Evolutionary conservation across 805 yeast species (phyloP), one percentile per base, ranked within the genome.

Genomic region (Brettanomyces nanus): DNA sequence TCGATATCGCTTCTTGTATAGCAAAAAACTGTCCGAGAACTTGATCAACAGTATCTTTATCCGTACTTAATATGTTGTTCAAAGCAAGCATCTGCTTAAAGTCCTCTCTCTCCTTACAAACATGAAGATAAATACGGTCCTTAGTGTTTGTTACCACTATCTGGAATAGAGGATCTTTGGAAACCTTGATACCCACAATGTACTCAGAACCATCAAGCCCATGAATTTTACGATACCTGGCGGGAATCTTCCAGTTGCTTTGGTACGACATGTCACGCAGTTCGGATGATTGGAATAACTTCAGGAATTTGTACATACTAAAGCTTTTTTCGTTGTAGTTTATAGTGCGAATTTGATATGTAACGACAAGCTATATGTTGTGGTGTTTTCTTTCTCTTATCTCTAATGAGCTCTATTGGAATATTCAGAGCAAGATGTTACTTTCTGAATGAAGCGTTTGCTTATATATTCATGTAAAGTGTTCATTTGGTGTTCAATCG

Each of bases 11-110:
- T 9, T 7, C 15, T 27, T 31, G 7, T 14, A 37, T 11, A 9
- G 15, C n/a, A 18, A 9, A 18, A 6, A 37, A 21, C 17, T 37
- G 31, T 26, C 25, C 11, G n/a, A 37, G 17, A 18, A 37, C 26
- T 33, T 37, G 21, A 21, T 32, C n/a, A 11, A 32, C 27, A 3
- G 36, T 37, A 11, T 37, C 40, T 5, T n/a, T 26, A 19, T 37
- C 40, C 4, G 25, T 18, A 17, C 14, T 31, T 10, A 26, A 31
- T 6, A 37, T 21, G 17, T 23, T 6, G 19, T 37, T 37, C 18
- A 14, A 6, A 6, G 14, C 10, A 23, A 37, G 14, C 15, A 37
- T 10, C 5, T 5, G n/a, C 5, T n/a, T 19, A 15, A 37, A 26
- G 13, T 26, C 36, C 6, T 11, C 20, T 10, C 11, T 13, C 13